Percentiles rank a stretch among this genome's conserved stretches.
Evolutionary conservation across 2,329 filamentous ascomycete species (phyloP).

Genomic region (Meredithiella fracta): DNA sequence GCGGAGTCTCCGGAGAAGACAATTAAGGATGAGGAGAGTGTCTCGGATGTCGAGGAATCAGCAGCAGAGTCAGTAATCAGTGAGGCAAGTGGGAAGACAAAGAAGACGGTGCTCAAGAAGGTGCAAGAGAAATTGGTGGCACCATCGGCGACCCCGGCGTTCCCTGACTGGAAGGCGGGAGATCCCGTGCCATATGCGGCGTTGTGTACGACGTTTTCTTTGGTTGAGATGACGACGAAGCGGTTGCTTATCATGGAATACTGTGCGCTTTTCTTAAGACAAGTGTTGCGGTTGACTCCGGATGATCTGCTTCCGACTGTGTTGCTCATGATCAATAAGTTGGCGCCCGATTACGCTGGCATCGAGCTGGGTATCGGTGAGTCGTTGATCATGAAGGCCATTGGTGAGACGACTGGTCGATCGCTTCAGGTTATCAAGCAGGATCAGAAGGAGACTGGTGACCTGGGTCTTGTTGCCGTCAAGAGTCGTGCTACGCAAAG

Average conservation of each 20-base stretch:
- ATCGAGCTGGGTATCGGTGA: conserved; percentile 98
- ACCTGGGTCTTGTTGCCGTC: conserved; percentile 82
- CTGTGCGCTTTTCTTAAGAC: conserved; percentile 77
- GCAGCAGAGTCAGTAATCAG: conserved; percentile 23
- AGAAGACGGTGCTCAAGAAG: conserved; percentile 62
- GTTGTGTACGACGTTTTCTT: conserved; percentile 82
- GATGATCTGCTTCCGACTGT: conserved; percentile 76
- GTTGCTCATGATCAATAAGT: conserved; percentile 92
- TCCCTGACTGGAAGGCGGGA: conserved; percentile 84
- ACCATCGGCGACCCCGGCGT: conserved; percentile 59
- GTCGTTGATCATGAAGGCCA: conserved; percentile 96
- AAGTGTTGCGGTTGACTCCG: conserved; percentile 84
- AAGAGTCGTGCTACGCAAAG: conserved; percentile 91
- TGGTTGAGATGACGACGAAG: conserved; percentile 89
- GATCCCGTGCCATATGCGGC: conserved; percentile 87
- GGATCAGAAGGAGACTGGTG: conserved; percentile 91
- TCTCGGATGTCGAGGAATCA: conserved; percentile 22
- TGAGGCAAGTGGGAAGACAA: conserved; percentile 46
- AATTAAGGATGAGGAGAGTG: conserved; percentile 26
- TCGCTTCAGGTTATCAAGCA: conserved; percentile 80
- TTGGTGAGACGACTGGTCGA: conserved; percentile 83
- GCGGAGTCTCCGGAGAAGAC: conserved; percentile 26
- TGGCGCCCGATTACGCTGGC: conserved; percentile 89
- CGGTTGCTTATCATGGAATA: conserved; percentile 75
- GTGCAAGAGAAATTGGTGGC: conserved; percentile 57